Evolutionary conservation across 129 eudicot species (phyloP).

Genomic region (Artemisia tridentata): DNA sequence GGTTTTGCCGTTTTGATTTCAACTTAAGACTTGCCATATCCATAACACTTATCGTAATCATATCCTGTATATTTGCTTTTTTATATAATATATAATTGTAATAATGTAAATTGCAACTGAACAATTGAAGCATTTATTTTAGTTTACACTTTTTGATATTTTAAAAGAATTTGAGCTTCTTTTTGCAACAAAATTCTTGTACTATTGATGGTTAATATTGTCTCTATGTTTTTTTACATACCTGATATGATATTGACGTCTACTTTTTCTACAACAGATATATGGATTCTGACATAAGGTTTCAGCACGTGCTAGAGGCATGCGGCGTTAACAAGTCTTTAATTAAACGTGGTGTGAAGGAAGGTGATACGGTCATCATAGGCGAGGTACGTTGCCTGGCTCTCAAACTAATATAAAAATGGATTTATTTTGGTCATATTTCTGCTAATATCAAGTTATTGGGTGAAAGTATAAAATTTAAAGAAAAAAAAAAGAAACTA

Average conservation of each 20-base stretch:
- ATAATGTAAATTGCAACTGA: no score
- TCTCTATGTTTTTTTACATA: background rate
- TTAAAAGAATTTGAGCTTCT: no score
- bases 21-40: no score
- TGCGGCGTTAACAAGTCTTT: conserved; percentile 85
- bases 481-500: background rate
- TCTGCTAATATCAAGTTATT: background rate
- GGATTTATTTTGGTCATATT: background rate
- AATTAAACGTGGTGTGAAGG: conserved; percentile 83
- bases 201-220: background rate
- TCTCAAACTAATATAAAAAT: background rate
- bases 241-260: conserved; percentile 9
- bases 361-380: conserved; percentile 88
- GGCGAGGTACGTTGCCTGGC: conserved; percentile 60
- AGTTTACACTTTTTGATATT: no score
- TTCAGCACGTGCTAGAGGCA: conserved; percentile 93
- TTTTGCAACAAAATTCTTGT: no score
- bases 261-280: conserved; percentile 47
- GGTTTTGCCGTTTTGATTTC: no score
- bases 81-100: no score
- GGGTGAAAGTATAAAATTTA: background rate
- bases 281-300: conserved; percentile 84
- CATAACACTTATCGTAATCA: no score
- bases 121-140: no score
- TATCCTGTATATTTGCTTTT: no score